phyloP scores from a whole-genome alignment of 768 basidiomycete species.

The Termitomyces sp. region DNA sequence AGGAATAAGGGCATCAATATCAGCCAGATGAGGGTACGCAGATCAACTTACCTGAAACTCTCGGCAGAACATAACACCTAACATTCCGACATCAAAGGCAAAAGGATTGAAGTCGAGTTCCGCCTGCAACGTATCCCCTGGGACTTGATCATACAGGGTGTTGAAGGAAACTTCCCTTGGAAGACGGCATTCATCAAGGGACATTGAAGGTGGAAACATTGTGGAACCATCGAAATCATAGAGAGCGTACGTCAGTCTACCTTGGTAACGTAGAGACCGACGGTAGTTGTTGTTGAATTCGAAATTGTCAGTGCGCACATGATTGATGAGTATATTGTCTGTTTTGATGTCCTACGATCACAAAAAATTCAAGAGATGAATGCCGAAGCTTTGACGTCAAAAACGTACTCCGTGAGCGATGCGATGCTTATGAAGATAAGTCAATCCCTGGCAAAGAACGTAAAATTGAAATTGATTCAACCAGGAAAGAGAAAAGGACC shows the following conservation, averaged over 20 bases:
- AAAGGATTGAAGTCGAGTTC: too few relatives aligned
- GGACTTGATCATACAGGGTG: background rate
- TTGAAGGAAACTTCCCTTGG: background rate
- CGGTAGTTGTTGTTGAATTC: background rate
- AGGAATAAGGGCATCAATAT: too few relatives aligned
- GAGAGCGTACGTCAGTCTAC: slow-evolving; percentile 17
- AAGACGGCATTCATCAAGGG: slow-evolving; percentile 11
- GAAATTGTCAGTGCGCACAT: background rate
- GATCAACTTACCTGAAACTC: too few relatives aligned
- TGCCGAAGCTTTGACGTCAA: slow-evolving; percentile 7
- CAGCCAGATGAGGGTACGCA: too few relatives aligned
- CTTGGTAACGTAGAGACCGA: slow-evolving; percentile 4
- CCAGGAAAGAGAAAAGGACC: slow-evolving; percentile 1
- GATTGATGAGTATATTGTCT: slow-evolving; percentile 18
- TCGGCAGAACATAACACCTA: too few relatives aligned
- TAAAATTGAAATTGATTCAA: background rate
- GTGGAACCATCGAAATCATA: slow-evolving; percentile 20
- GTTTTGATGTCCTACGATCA: slow-evolving; percentile 13
- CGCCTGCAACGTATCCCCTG: slow-evolving; percentile 17
- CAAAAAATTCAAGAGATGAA: background rate
- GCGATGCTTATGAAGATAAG: slow-evolving; percentile 17
- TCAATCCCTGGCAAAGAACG: slow-evolving; percentile 10
- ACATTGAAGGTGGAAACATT: slow-evolving; percentile 11
- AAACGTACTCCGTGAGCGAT: slow-evolving; percentile 19
- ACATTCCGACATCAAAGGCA: too few relatives aligned